These are phyloP conservation scores for Capsicum baccatum DNA, from an alignment of 257 asterid genomes.

Conservation along the genomic window DNA sequence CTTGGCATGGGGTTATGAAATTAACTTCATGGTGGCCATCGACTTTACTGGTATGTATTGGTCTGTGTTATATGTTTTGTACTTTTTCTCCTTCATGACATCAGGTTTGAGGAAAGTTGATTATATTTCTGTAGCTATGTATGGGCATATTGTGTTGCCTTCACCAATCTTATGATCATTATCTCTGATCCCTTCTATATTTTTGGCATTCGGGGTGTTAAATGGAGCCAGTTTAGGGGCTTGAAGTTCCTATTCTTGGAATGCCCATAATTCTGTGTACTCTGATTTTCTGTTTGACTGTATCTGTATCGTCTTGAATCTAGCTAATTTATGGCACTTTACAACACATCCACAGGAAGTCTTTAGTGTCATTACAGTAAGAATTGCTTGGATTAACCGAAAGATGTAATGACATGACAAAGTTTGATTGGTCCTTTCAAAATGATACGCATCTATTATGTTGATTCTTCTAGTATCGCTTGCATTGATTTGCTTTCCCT, in stretches of 20 bases:
- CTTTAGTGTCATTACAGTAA: background rate
- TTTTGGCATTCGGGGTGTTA: background rate
- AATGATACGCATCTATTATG: conserved; percentile 19
- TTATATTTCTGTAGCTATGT: conserved; percentile 19
- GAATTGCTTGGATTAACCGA: conserved; percentile 21
- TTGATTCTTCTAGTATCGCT: background rate
- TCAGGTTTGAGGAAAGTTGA: conserved; percentile 18
- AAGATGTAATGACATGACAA: conserved; percentile 3
- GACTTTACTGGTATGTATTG: conserved; percentile 86
- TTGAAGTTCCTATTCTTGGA: conserved; percentile 23
- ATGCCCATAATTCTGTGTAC: background rate
- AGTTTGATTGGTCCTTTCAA: background rate
- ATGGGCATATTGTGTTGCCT: conserved; percentile 21
- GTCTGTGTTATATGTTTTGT: background rate
- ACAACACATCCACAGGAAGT: background rate
- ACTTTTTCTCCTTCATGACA: background rate
- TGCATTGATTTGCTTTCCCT: background rate
- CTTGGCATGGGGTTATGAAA: conserved; percentile 89
- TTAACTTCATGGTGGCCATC: conserved; percentile 98
- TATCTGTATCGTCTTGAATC: background rate
- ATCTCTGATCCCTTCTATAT: background rate
- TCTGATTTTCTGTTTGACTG: background rate
- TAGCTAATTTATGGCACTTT: background rate
- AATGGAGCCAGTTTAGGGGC: background rate
- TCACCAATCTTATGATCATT: background rate